Evolutionary conservation across 1,284 basidiomycete genomes (phyloP).

Genomic region (Ganoderma resinaceum): DNA sequence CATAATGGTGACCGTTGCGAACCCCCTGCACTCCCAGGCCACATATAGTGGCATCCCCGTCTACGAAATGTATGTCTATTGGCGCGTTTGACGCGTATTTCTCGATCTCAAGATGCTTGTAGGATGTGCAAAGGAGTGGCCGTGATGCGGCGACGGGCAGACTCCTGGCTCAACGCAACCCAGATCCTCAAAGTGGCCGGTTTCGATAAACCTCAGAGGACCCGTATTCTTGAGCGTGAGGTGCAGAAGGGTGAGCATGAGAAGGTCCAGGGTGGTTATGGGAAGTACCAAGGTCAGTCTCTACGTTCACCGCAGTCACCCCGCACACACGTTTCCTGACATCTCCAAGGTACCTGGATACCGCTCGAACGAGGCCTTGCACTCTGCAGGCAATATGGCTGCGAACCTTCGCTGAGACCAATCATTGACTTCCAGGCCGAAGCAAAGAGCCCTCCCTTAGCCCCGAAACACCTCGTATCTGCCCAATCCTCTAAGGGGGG

Average conservation of each 20-base stretch:
- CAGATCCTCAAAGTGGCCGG: slow-evolving; percentile 99
- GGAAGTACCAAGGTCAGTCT: slow-evolving; percentile 94
- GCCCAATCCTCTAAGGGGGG: slow-evolving; percentile 60
- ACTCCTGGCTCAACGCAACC: slow-evolving; percentile 98
- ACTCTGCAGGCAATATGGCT: slow-evolving; percentile 93
- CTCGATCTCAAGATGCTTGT: slow-evolving; percentile 43
- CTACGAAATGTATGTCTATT: slow-evolving; percentile 77
- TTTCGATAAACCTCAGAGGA: slow-evolving; percentile 98
- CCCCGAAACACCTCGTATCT: slow-evolving; percentile 94
- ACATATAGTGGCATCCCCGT: slow-evolving; percentile 90
- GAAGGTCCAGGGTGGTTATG: slow-evolving; percentile 99
- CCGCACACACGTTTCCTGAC: not conserved
- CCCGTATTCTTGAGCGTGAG: slow-evolving; percentile 96
- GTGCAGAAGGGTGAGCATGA: slow-evolving; percentile 99
- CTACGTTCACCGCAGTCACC: not conserved
- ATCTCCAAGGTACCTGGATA: slow-evolving; percentile 91
- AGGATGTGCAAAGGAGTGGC: slow-evolving; percentile 96
- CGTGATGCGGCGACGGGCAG: slow-evolving; percentile 95
- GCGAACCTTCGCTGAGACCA: slow-evolving; percentile 87
- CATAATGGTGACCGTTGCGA: slow-evolving; percentile 17
- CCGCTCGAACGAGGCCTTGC: slow-evolving; percentile 91
- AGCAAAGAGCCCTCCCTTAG: slow-evolving; percentile 92
- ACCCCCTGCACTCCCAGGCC: slow-evolving; percentile 54
- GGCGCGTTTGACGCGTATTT: slow-evolving; percentile 44
- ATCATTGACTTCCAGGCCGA: slow-evolving; percentile 96